Conservation (phyloP, 2,329 filamentous ascomycete genomes). For the Penicillium oxalicum region DNA sequence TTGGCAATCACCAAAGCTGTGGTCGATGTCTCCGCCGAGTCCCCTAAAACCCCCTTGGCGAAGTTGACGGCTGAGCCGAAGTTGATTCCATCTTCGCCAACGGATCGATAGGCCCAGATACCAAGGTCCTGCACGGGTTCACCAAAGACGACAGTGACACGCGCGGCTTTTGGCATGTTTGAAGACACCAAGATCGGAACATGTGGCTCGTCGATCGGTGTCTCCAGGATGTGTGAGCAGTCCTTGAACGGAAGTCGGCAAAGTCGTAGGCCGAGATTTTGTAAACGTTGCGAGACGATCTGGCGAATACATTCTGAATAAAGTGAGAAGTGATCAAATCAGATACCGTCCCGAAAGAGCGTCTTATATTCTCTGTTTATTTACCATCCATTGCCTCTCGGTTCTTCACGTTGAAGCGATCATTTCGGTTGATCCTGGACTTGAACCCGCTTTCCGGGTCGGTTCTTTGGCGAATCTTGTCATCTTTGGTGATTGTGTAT, state of each 20-base stretch:
- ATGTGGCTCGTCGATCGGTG: slow-evolving; percentile 47
- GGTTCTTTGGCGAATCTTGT: slow-evolving; percentile 66
- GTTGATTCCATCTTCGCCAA: slow-evolving; percentile 60
- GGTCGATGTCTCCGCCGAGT: slow-evolving; percentile 1
- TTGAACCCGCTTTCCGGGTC: slow-evolving; percentile 66
- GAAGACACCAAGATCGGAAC: slow-evolving; percentile 62
- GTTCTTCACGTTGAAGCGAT: slow-evolving; percentile 70
- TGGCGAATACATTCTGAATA: slow-evolving; percentile 49
- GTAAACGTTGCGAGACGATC: slow-evolving; percentile 58
- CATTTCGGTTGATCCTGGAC: slow-evolving; percentile 66
- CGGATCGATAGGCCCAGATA: slow-evolving; percentile 63
- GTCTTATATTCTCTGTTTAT: slow-evolving; percentile 9
- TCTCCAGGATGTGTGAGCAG: neutral
- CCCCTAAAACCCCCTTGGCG: slow-evolving; percentile 43
- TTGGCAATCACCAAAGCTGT: slow-evolving; percentile 65
- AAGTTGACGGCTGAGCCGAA: slow-evolving; percentile 65
- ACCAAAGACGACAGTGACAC: slow-evolving; percentile 69
- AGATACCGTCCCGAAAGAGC: no score
- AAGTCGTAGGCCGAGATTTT: slow-evolving; percentile 53
- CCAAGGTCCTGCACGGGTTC: slow-evolving; percentile 68
- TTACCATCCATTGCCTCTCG: slow-evolving; percentile 68
- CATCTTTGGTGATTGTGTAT: slow-evolving; percentile 70
- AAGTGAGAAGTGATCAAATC: neutral
- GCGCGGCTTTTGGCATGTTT: slow-evolving; percentile 51
- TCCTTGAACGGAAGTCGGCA: slow-evolving; percentile 57